Evolutionary conservation across 768 basidiomycete genomes (phyloP).

Genomic region (Glaciozyma antarctica): DNA sequence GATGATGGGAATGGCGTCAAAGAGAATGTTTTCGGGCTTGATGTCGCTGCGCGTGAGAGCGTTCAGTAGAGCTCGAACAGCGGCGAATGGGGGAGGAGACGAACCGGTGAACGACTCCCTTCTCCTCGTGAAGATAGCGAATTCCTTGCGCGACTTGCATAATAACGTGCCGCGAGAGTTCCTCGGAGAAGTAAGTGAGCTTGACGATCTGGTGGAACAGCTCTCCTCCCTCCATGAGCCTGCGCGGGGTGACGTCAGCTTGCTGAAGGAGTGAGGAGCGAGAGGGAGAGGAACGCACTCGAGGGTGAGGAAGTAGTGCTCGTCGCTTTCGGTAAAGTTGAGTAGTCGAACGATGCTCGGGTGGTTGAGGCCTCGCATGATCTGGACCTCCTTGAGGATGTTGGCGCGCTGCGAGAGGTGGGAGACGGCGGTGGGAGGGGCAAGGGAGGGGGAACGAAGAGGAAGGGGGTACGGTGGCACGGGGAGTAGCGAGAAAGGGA

Average conservation of each 20-base stretch:
- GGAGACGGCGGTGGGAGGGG: conserved; percentile 15
- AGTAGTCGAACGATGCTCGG: conserved; percentile 85
- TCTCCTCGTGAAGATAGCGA: conserved; percentile 89
- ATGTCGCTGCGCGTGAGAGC: conserved; percentile 56
- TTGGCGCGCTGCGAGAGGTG: conserved; percentile 67
- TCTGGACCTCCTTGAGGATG: conserved; percentile 98
- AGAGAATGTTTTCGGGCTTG: conserved; percentile 95
- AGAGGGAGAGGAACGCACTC: conserved; percentile 54
- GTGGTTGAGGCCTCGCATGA: conserved; percentile 91
- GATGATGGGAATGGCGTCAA: conserved; percentile 80
- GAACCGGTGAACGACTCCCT: conserved; percentile 88
- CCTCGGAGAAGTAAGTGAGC: conserved; percentile 96
- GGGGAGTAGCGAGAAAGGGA: conserved; percentile 1
- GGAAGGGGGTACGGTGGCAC: conserved; percentile 32
- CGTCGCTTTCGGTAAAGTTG: conserved; percentile 81
- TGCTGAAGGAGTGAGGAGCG: no score
- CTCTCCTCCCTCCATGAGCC: conserved; percentile 96
- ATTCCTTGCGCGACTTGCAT: conserved; percentile 74
- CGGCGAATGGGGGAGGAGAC: conserved; percentile 4
- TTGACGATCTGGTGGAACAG: conserved; percentile 99
- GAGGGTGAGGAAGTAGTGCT: conserved; percentile 88
- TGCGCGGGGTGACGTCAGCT: not conserved
- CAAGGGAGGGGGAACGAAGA: conserved; percentile 1
- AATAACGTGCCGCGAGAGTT: conserved; percentile 92
- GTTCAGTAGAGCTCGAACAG: not conserved